Conservation (phyloP, 768 basidiomycete species). For the Pluteus cervinus region DNA sequence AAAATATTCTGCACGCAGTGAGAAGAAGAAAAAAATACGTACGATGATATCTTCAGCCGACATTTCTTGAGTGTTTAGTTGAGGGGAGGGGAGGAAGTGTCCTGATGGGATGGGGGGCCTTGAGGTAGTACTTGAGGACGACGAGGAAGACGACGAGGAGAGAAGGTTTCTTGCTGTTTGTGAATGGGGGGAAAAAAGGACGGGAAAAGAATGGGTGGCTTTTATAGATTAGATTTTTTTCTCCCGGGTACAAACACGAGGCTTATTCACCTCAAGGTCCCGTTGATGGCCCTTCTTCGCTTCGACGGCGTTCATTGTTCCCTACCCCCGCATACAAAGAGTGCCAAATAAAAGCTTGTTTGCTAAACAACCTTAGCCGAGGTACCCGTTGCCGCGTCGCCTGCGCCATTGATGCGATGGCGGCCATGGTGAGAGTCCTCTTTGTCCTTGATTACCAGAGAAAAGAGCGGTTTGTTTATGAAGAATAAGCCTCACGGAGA, state of each 20-base stretch:
- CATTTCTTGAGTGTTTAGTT: constrained; percentile 3
- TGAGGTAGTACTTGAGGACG: constrained; percentile 13
- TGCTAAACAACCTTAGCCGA: no score
- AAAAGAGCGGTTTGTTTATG: no score
- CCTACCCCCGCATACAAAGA: no score
- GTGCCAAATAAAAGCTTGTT: no score
- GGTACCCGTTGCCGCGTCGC: no score
- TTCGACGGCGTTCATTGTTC: no score
- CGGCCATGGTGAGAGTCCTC: no score
- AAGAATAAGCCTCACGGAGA: no score
- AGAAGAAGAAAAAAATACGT: constrained; percentile 8
- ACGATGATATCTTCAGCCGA: constrained; percentile 12
- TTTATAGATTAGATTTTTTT: constrained; percentile 44
- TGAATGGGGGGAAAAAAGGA: constrained; percentile 18
- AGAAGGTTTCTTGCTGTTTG: constrained; percentile 11
- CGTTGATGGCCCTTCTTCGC: constrained; percentile 10
- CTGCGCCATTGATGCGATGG: no score
- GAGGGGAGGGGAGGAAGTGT: constrained; percentile 3
- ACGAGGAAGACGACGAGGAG: constrained; percentile 10
- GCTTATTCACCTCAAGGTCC: constrained; percentile 50
- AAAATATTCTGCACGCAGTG: constrained; percentile 7
- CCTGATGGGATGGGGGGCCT: constrained; percentile 3
- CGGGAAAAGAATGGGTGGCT: constrained; percentile 13
- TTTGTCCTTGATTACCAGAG: no score
- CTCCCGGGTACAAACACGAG: constrained; percentile 32